Percentiles rank a stretch among this genome's conserved stretches.
Conservation (phyloP, 2,329 filamentous ascomycete species). For the Malbranchea cinnamomea region DNA sequence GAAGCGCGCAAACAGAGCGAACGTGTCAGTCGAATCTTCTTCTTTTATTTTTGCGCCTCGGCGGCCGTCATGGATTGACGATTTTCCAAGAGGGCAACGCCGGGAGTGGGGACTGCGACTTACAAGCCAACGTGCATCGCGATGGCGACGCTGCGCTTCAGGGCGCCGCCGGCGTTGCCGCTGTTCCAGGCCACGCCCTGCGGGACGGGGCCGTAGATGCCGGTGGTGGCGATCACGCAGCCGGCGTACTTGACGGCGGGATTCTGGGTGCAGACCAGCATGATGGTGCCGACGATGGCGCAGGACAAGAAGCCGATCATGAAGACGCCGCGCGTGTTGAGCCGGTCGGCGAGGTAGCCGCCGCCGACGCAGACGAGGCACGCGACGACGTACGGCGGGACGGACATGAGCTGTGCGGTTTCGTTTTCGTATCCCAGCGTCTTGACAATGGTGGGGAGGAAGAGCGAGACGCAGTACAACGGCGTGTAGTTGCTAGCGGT, state of each 20-base stretch:
- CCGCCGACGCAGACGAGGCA: slow-evolving; percentile 41
- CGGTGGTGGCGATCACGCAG: slow-evolving; percentile 39
- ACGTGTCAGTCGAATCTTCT: too few relatives aligned
- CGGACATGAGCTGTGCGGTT: slow-evolving; percentile 33
- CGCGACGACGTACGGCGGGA: slow-evolving; percentile 47
- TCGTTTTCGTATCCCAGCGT: slow-evolving; percentile 42
- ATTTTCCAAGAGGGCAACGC: too few relatives aligned
- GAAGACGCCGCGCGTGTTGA: slow-evolving; percentile 40
- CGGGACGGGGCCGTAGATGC: slow-evolving; percentile 41
- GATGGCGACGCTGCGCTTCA: slow-evolving; percentile 40
- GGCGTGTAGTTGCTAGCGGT: neutral
- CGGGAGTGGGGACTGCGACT: too few relatives aligned
- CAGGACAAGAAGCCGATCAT: slow-evolving; percentile 36
- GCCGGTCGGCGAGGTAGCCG: slow-evolving; percentile 36
- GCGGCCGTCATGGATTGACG: too few relatives aligned
- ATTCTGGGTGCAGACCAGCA: slow-evolving; percentile 36
- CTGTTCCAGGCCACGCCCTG: slow-evolving; percentile 42
- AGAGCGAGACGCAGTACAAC: slow-evolving; percentile 32
- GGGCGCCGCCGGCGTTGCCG: slow-evolving; percentile 43
- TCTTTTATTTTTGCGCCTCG: too few relatives aligned
- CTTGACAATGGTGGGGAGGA: slow-evolving; percentile 28
- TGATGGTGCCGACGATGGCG: slow-evolving; percentile 39
- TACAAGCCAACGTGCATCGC: slow-evolving; percentile 36
- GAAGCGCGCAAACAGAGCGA: too few relatives aligned
- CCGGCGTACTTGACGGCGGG: slow-evolving; percentile 40